Conservation (phyloP, 2,329 filamentous ascomycete species). For the Pseudocercospora eumusae region DNA sequence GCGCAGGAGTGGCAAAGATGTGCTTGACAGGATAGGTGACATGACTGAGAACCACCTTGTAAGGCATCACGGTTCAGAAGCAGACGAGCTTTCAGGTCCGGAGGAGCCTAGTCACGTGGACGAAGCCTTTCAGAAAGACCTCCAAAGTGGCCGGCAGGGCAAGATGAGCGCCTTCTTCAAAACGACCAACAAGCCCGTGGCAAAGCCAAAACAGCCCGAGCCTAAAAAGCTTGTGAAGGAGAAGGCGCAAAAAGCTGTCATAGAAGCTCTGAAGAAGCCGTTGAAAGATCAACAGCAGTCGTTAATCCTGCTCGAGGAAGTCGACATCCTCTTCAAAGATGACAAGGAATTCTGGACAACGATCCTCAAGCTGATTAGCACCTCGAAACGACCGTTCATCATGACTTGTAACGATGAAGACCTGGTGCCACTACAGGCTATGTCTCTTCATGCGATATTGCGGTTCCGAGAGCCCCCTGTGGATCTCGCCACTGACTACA, state of each 20-base stretch:
- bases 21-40: constrained; percentile 88
- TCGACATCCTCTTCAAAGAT: constrained; percentile 90
- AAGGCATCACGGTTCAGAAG: constrained; percentile 48
- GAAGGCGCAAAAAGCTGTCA: constrained; percentile 32
- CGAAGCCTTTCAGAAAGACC: constrained; percentile 57
- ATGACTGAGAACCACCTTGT: constrained; percentile 97
- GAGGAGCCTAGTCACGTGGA: constrained; percentile 43
- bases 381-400: constrained; percentile 88
- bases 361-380: constrained; percentile 71
- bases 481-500: constrained; percentile 73
- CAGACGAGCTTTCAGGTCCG: constrained; percentile 32
- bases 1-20: constrained; percentile 82
- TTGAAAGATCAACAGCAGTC: constrained; percentile 76
- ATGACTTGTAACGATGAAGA: constrained; percentile 93
- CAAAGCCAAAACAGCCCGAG: constrained; percentile 35
- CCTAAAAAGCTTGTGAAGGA: constrained; percentile 35
- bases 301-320: constrained; percentile 89
- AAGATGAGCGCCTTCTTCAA: constrained; percentile 83
- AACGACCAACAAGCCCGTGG: constrained; percentile 41
- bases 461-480: constrained; percentile 68
- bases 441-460: constrained; percentile 84
- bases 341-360: constrained; percentile 94
- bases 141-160: constrained; percentile 70
- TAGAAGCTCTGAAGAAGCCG: constrained; percentile 42
- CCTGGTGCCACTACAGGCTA: constrained; percentile 70